Conservation (phyloP, 257 asterid genomes). For the Osmanthus fragrans region DNA sequence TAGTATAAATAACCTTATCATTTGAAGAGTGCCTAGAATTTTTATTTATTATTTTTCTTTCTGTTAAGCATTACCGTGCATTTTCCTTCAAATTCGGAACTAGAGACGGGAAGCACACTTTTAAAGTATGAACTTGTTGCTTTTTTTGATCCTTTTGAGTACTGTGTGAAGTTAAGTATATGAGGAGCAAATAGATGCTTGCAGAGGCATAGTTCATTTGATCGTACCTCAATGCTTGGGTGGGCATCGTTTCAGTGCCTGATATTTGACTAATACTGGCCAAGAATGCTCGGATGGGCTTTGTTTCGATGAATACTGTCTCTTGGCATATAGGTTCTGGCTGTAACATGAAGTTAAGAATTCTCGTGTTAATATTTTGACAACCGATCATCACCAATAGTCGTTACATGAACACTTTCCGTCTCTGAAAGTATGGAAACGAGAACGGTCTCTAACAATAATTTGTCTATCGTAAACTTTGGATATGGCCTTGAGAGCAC, state of each 20-base stretch:
- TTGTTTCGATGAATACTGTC: not conserved
- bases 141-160: not conserved
- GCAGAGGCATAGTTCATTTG: not conserved
- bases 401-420: slow-evolving; percentile 67
- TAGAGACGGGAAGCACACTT: no score
- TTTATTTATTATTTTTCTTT: slow-evolving; percentile 28
- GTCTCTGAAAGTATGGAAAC: slow-evolving; percentile 49
- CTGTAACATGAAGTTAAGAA: no score
- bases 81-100: not conserved
- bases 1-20: slow-evolving; percentile 43
- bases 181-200: not conserved
- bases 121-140: slow-evolving; percentile 23
- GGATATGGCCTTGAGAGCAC: slow-evolving; percentile 53
- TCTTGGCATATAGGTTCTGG: not conserved
- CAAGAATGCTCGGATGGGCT: not conserved
- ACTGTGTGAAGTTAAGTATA: no score
- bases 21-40: slow-evolving; percentile 39
- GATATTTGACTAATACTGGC: not conserved
- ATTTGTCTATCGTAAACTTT: slow-evolving; percentile 58
- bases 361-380: not conserved
- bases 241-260: not conserved
- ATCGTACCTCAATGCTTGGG: not conserved
- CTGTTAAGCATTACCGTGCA: slow-evolving; percentile 32
- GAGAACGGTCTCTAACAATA: slow-evolving; percentile 55
- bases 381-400: slow-evolving; percentile 41